Evolutionary conservation across 1,284 basidiomycete species (phyloP).

Genomic region (Irpex lacteus): DNA sequence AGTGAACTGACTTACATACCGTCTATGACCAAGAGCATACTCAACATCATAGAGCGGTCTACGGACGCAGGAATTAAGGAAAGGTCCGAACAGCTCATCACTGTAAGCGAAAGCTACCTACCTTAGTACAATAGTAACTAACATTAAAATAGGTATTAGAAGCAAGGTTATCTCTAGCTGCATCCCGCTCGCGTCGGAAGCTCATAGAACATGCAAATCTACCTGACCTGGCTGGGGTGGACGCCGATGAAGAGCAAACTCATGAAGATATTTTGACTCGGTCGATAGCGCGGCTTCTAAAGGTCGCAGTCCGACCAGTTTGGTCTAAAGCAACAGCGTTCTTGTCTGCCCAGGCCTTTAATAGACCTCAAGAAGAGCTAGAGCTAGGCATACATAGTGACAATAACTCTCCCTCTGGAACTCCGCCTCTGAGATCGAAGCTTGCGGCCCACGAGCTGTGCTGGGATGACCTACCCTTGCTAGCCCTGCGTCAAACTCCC

Average conservation of each 20-base stretch:
- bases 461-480: neutral
- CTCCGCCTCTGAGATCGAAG: neutral
- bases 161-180: neutral
- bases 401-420: neutral
- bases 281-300: neutral
- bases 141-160: neutral
- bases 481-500: neutral
- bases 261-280: neutral
- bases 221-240: neutral
- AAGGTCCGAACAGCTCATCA: constrained; percentile 41
- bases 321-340: neutral
- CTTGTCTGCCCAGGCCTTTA: neutral
- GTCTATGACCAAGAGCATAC: constrained; percentile 49
- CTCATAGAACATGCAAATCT: neutral
- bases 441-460: neutral
- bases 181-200: neutral
- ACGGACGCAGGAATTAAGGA: constrained; percentile 42
- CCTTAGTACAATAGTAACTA: neutral
- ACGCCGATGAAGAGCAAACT: neutral
- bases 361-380: neutral
- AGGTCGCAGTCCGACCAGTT: neutral
- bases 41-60: constrained; percentile 52
- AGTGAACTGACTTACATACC: constrained; percentile 47
- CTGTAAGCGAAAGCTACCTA: constrained; percentile 35
- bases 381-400: neutral